Base-by-base conservation (phyloP, 2,329 filamentous ascomycete genomes). In the Aspergillus oerlinghausenensis region DNA sequence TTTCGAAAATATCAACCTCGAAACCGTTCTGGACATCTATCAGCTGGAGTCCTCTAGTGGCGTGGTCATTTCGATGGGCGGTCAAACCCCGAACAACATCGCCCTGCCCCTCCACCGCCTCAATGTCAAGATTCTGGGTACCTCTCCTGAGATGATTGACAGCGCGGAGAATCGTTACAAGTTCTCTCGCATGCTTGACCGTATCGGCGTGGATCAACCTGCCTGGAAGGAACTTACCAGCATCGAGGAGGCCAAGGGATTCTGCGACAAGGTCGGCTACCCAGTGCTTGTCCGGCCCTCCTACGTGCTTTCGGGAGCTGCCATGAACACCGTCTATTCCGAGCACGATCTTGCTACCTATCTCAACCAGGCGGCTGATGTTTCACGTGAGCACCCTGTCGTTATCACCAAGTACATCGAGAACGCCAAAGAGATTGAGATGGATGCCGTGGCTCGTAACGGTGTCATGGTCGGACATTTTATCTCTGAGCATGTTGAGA, bases 341-440 rank as follows among this genome's bases (percentile, higher is more conserved):
- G 87, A 95, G 78, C 89, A 93, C 71, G 94, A 97, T 72, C 80
- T 99, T 57, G 89, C 90, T 67, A 88, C 82, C 68, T 97, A 95
- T 75, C 82, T 99, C 48, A 85, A 89, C 63, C 93, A 97, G 77
- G 94, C 94, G 54, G 90, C 85, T 6, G 92, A 96, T 63, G 94
- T 99, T 49, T 97, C 94, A 5, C 87, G 90, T 60, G 93, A 97
- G 60, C 90, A 97, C 73, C 94, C 94, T 0, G 94, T 99, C 10
- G 94, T 99, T 60, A 97, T 99, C 70, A 97, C 93, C 59, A 99
- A 99, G 79, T 99, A 97, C 78, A 97, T 99, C 64, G 94, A 99
- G 80, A 94, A 96, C 65, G 94, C 94, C 63, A 97, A 99, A 81
- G 94, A 99, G 75, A 97, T 99, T 62, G 94, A 99, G 77, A 97